phyloP scores from a whole-genome alignment of 345 rosid species.

The Euclidium syriacum region DNA sequence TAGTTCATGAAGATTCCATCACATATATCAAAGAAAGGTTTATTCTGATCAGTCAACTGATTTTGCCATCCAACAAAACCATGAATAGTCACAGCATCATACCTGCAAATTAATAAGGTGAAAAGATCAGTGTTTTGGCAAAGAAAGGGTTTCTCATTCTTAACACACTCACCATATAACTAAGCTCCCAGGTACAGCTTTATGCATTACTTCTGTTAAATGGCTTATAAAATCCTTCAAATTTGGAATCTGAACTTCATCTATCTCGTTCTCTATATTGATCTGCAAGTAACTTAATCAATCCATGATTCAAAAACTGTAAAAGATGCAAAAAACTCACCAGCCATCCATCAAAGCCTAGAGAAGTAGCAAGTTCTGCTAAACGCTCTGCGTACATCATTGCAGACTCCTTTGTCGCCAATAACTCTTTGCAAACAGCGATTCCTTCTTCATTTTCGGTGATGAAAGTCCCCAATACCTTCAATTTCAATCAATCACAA shows the following conservation, averaged over 20 bases:
- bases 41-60: conserved; percentile 56
- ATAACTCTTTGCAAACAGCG: conserved; percentile 43
- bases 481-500: conserved; percentile 6
- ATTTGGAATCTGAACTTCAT: conserved; percentile 43
- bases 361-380: conserved; percentile 58
- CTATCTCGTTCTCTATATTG: conserved; percentile 56
- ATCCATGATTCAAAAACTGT: not conserved
- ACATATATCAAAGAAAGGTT: conserved; percentile 74
- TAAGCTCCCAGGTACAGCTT: conserved; percentile 57
- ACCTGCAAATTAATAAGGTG: conserved; percentile 40
- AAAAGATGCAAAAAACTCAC: conserved; percentile 29
- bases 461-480: conserved; percentile 87
- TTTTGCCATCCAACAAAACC: conserved; percentile 62
- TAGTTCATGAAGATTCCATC: conserved; percentile 77
- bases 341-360: conserved; percentile 92
- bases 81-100: conserved; percentile 59
- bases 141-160: not conserved
- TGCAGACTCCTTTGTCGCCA: conserved; percentile 61
- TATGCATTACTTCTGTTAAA: conserved; percentile 62
- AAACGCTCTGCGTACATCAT: conserved; percentile 56
- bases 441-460: conserved; percentile 70
- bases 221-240: conserved; percentile 61
- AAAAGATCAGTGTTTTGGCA: not conserved
- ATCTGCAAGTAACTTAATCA: conserved; percentile 59
- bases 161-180: conserved; percentile 66